phyloP scores from a whole-genome alignment of 2,329 filamentous ascomycete species.

The Fusarium beomiforme region DNA sequence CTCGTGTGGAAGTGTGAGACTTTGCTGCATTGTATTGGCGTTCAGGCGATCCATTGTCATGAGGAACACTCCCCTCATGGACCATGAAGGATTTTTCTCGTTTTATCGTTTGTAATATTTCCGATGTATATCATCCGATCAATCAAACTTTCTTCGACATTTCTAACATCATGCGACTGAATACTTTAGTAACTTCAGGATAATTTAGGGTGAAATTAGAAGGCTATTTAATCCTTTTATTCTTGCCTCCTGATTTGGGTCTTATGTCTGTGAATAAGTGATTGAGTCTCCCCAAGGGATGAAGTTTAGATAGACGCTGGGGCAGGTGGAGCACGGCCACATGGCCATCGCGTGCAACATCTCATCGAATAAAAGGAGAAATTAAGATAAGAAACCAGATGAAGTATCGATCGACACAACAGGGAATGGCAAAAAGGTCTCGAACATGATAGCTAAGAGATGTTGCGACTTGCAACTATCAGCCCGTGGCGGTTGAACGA shows the following conservation, averaged over 20 bases:
- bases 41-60: slow-evolving; percentile 14
- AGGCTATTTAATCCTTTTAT: no score
- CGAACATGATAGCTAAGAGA: slow-evolving; percentile 13
- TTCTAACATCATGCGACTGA: neutral
- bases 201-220: no score
- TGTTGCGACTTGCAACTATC: neutral
- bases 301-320: neutral
- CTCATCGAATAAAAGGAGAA: neutral
- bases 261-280: neutral
- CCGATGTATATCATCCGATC: slow-evolving; percentile 9
- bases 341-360: slow-evolving; percentile 3
- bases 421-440: slow-evolving; percentile 19
- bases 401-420: slow-evolving; percentile 18
- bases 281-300: neutral
- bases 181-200: no score
- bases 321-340: slow-evolving; percentile 9
- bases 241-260: no score
- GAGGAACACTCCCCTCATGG: neutral
- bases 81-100: neutral
- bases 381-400: neutral
- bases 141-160: slow-evolving; percentile 15
- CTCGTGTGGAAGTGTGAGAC: neutral
- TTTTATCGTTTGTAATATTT: slow-evolving; percentile 13
- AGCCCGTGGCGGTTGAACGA: neutral
- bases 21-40: slow-evolving; percentile 25